These are phyloP conservation scores for Ganoderma resinaceum DNA, from an alignment of 1,284 basidiomycete genomes.

Conservation along the genomic window DNA sequence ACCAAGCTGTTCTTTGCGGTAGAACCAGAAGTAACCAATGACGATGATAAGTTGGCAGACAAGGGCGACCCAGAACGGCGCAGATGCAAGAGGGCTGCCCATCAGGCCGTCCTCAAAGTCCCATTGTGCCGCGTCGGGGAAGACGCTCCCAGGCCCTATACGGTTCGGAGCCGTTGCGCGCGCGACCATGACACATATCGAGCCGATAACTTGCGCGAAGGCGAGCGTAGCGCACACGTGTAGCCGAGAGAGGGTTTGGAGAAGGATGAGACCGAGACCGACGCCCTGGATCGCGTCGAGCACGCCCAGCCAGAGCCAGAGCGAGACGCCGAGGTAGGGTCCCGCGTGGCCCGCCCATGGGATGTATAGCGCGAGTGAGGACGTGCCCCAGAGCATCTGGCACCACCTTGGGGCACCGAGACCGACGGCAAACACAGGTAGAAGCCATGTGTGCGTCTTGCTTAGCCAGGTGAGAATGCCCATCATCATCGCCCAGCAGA, in stretches of 20 bases:
- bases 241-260: constrained; percentile 87
- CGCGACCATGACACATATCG: constrained; percentile 85
- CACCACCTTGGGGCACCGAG: constrained; percentile 93
- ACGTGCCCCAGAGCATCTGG: constrained; percentile 91
- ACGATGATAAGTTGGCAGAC: constrained; percentile 84
- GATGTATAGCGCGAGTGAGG: constrained; percentile 87
- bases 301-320: constrained; percentile 95
- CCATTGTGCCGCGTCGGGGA: constrained; percentile 92
- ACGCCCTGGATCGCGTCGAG: constrained; percentile 93
- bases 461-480: constrained; percentile 83
- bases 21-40: constrained; percentile 94
- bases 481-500: constrained; percentile 82
- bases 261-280: constrained; percentile 91
- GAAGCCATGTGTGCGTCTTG: constrained; percentile 92
- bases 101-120: constrained; percentile 74
- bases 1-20: constrained; percentile 86
- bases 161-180: constrained; percentile 86
- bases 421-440: constrained; percentile 93
- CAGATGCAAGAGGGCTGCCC: constrained; percentile 79
- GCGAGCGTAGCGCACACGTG: constrained; percentile 93
- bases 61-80: constrained; percentile 90
- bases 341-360: constrained; percentile 88
- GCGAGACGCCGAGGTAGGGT: constrained; percentile 85
- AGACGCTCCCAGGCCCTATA: constrained; percentile 86
- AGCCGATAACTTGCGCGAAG: constrained; percentile 84